Evolutionary conservation across 768 basidiomycete genomes (phyloP), one percentile per base, ranked within the genome.

Genomic region (Pholiota molesta): DNA sequence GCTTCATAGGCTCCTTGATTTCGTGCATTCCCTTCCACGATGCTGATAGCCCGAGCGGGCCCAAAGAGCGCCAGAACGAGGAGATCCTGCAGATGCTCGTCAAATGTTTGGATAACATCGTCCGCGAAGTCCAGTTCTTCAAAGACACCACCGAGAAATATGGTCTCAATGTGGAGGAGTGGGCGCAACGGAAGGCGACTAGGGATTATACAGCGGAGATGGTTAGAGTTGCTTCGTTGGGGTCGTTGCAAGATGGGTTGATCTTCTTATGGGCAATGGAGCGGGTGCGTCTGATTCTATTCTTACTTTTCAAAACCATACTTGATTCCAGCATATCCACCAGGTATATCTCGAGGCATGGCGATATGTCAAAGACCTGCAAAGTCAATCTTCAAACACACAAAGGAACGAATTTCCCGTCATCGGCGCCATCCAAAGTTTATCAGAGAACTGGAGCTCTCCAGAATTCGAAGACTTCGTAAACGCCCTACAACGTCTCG

Each of bases 261-360:
- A 77, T 92, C 1, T 87, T 92, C 63, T 73, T 93, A 14, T 92
- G 90, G 90, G 87, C 87, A 0, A 92, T 92, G 90, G 91, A 92
- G 71, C 81, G 83, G 77, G 90, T 90, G 58, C 21, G 59, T 59
- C 11, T 7, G n/a, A n/a, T n/a, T n/a, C n/a, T n/a, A n/a, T 44
- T 29, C 54, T 63, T 17, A 42, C 53, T 33, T 19, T 35, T 53
- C 28, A 31, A 28, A 33, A 26, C 28, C 13, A 17, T 51, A 19
- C n/a, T 52, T 51, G 6, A 39, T 23, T 19, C 19, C 14, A 56
- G 7, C 3, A 39, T 44, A 10, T 42, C 21, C 10, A 10, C 42
- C 52, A 92, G 91, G 79, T 88, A 26, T 91, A 92, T 68, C 76
- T 90, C 28, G 84, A 87, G 55, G 84, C 89, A 3, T 92, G 91